Base-by-base conservation (phyloP, 1,284 basidiomycete genomes). In the Ceratobasidium theobromae region DNA sequence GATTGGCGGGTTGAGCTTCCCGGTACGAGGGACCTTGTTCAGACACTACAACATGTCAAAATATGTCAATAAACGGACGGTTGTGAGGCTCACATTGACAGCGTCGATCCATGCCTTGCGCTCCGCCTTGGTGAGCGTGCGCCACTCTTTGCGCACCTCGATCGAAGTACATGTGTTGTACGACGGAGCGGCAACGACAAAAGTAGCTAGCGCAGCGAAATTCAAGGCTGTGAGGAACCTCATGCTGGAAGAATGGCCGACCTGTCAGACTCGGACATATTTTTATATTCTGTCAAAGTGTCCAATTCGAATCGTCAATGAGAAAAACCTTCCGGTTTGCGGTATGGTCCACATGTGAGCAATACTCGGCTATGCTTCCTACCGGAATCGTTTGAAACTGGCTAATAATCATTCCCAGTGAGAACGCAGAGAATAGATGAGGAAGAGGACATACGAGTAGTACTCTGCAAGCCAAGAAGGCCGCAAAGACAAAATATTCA, bases 71-170 rank as follows among this genome's bases (percentile, higher is more conserved):
- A n/a, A n/a, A 30, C 27, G 28, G 11, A 8, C 49, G 21, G 16
- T 28, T 5, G 6, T 16, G 12, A 16, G 12, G 46, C 40, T 18
- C 30, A 58, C 55, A 16, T 58, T 58, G 12, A 58, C 55, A 3
- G 55, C 55, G 28, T 58, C 41, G 21, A 58, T 58, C 55, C 55
- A 58, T 23, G 2, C 25, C n/a, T 46, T 46, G 6, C 41, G 40
- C 30, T 58, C 40, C 14, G 40, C 27, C 5, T 18, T 28, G 11
- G 27, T 45, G 14, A 58, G n/a, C 2, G 55, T 16, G 4, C 55
- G 55, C 55, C 55, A 46, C 32, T 58, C 55, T 25, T 48, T 58
- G 40, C 55, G 35, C 35, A 38, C 35, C 35, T 38, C 35, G 35
- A 38, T 8, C 35, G 8, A 8, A 16, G 35, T 8, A 16, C 35